A percentile compares a stretch with the other conserved stretches of the same genome.
phyloP scores from a whole-genome alignment of 2,329 filamentous ascomycete species.

The Penicillium digitatum region DNA sequence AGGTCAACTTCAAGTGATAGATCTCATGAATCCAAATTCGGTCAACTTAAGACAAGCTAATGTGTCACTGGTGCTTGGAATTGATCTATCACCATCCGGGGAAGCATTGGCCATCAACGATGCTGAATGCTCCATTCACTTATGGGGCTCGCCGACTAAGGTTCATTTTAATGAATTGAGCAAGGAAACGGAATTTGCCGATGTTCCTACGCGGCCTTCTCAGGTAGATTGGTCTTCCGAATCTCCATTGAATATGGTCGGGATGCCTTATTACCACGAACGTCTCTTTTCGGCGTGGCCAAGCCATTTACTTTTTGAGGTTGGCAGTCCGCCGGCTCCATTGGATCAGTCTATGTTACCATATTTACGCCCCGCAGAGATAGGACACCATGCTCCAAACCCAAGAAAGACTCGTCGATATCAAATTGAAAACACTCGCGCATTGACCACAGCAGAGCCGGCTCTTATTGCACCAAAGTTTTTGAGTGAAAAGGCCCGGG shows the following conservation, averaged over 20 bases:
- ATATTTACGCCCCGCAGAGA: constrained; percentile 66
- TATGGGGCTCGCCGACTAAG: constrained; percentile 85
- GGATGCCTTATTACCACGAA: constrained; percentile 92
- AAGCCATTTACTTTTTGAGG: constrained; percentile 73
- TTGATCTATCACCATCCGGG: constrained; percentile 83
- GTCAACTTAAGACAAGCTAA: constrained; percentile 82
- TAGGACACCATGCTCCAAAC: constrained; percentile 75
- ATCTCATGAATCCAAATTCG: constrained; percentile 88
- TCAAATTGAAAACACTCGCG: constrained; percentile 74
- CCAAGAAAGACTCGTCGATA: constrained; percentile 70
- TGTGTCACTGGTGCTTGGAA: constrained; percentile 69
- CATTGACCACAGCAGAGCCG: constrained; percentile 56
- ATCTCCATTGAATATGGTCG: constrained; percentile 76
- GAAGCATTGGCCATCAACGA: constrained; percentile 81
- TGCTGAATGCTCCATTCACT: constrained; percentile 70
- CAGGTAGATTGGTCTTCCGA: constrained; percentile 68
- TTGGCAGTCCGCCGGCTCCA: constrained; percentile 74
- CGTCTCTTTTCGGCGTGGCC: constrained; percentile 85
- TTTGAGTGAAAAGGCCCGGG: constrained; percentile 84
- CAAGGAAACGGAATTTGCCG: constrained; percentile 72
- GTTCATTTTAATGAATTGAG: constrained; percentile 81
- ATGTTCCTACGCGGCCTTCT: constrained; percentile 59
- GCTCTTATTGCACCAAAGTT: constrained; percentile 78
- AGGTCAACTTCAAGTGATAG: constrained; percentile 92
- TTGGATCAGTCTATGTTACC: constrained; percentile 68